These are phyloP conservation scores for Lachancea thermotolerans DNA, from an alignment of 805 yeast species.

Conservation along the genomic window DNA sequence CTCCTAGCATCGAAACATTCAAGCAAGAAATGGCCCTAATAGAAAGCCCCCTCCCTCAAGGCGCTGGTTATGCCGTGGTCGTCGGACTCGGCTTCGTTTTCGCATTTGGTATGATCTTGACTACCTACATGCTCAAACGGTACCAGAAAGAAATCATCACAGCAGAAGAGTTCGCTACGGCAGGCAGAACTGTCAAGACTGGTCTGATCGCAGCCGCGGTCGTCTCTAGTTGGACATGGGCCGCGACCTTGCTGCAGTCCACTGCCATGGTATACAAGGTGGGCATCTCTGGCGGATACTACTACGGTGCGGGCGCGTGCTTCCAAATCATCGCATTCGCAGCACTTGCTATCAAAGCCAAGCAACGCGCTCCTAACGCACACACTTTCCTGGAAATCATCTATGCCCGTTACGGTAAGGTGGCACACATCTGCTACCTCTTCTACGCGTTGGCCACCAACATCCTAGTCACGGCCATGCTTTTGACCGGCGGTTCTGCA, in stretches of 20 bases:
- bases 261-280: slow-evolving; percentile 71
- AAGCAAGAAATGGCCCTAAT: slow-evolving; percentile 17
- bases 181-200: slow-evolving; percentile 81
- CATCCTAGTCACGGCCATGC: slow-evolving; percentile 86
- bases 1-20: background rate
- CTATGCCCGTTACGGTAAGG: slow-evolving; percentile 70
- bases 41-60: slow-evolving; percentile 48
- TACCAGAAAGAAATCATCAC: slow-evolving; percentile 83
- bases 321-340: slow-evolving; percentile 85
- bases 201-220: slow-evolving; percentile 86
- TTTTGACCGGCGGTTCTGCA: slow-evolving; percentile 85
- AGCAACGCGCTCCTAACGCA: slow-evolving; percentile 83
- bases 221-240: slow-evolving; percentile 92
- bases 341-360: slow-evolving; percentile 79
- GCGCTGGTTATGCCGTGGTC: slow-evolving; percentile 83
- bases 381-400: slow-evolving; percentile 88
- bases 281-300: slow-evolving; percentile 77
- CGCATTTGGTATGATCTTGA: slow-evolving; percentile 69
- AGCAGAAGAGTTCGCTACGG: slow-evolving; percentile 90
- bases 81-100: slow-evolving; percentile 83
- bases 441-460: slow-evolving; percentile 85
- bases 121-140: slow-evolving; percentile 62
- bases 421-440: slow-evolving; percentile 61
- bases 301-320: slow-evolving; percentile 88
- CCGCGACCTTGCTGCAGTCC: slow-evolving; percentile 69